Conservation (phyloP, 495 filamentous ascomycete species). For the Podospora appendiculata region DNA sequence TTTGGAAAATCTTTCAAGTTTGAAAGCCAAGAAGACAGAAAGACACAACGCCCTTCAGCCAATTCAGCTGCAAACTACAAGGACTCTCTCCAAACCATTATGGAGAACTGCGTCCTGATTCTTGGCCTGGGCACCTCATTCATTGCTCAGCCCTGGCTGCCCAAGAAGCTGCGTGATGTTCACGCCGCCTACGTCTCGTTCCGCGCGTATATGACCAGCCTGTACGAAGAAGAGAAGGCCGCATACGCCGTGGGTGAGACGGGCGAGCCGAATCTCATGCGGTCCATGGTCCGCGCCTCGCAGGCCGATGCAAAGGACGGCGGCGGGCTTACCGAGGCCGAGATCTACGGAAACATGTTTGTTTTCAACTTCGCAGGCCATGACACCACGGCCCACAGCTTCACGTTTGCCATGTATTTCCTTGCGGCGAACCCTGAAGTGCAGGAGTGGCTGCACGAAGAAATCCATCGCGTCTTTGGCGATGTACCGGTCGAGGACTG, state of each 20-base stretch:
- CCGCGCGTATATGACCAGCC: slow-evolving; percentile 14
- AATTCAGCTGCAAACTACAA: slow-evolving; percentile 16
- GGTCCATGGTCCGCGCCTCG: slow-evolving; percentile 11
- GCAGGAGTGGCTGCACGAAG: slow-evolving; percentile 31
- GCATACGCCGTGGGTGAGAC: neutral
- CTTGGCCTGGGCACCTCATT: slow-evolving; percentile 18
- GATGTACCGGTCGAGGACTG: slow-evolving; percentile 22
- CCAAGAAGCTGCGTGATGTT: slow-evolving; percentile 15
- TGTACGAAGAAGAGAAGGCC: slow-evolving; percentile 17
- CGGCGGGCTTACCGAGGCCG: slow-evolving; percentile 16
- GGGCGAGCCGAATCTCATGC: slow-evolving; percentile 5
- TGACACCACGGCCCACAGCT: slow-evolving; percentile 46
- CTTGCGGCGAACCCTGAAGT: slow-evolving; percentile 39
- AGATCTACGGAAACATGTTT: slow-evolving; percentile 48
- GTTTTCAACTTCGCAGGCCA: slow-evolving; percentile 48
- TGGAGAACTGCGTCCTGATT: slow-evolving; percentile 27
- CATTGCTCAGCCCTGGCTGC: slow-evolving; percentile 17
- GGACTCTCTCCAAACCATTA: slow-evolving; percentile 20
- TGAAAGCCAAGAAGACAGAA: slow-evolving; percentile 9
- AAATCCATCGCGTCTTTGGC: slow-evolving; percentile 14
- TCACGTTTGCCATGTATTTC: slow-evolving; percentile 41
- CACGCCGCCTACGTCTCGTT: slow-evolving; percentile 22
- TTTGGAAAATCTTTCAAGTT: slow-evolving; percentile 36
- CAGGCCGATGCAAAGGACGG: slow-evolving; percentile 3
- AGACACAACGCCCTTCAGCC: neutral